Base-by-base conservation (phyloP, 345 rosid genomes). In the Cardamine resedifolia region DNA sequence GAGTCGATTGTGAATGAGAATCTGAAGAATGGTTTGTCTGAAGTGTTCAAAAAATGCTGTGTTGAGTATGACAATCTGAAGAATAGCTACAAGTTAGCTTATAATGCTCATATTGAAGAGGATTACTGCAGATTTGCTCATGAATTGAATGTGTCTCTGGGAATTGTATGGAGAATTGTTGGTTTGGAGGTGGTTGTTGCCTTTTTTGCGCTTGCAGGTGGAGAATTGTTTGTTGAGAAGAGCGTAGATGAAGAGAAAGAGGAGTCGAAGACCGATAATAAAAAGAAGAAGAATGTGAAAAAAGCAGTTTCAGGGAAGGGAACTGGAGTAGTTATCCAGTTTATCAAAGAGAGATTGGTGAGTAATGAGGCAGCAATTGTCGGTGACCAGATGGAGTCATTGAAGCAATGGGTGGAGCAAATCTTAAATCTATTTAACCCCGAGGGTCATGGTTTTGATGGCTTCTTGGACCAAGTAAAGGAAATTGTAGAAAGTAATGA, bases 401-500 rank as follows among this genome's bases (percentile, higher is more conserved):
- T 81, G 78, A 86, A 83, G 50, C 77, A 81, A 56, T 80, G 78
- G 79, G 84, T 79, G 27, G 81, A 80, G 44, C 81, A 79, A 64
- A 41, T 91, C 56, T 45, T 79, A 24, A 69, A 30, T 16, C 82
- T 77, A 77, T 80, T 89, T 19, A 83, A 86, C 53, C 87, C 79
- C 0, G 86, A 83, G 65, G 72, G 78, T 53, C 74, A 74, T 0
- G 84, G 78, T 20, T 85, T 88, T 73, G 88, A 83, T 78, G 55
- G 48, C 67, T 75, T 90, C 30, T 71, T 85, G 71, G 65, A 66
- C 10, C 85, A 84, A 72, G 79, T 91, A 58, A 88, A 87, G 64
- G 97, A 90, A 38, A 79, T 91, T 41, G 85, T 90, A 6, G 97
- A 91, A 77, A 95, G 92, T 74, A 95, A 91, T 77, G 96, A 91